Conservation (phyloP, 2,329 filamentous ascomycete genomes). For the Aureobasidium sp. region DNA sequence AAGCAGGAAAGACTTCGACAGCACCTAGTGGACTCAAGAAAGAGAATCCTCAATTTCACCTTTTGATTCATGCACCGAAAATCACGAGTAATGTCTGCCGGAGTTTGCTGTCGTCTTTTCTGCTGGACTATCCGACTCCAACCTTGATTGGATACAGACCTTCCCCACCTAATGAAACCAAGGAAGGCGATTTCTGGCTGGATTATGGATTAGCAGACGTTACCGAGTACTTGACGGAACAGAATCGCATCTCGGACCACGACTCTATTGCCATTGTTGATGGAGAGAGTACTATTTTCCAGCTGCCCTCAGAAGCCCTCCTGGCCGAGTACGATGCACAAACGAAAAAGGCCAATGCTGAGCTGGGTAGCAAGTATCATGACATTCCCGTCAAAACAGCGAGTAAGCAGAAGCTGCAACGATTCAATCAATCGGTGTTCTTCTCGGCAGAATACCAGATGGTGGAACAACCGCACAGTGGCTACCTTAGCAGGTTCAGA, state of each 20-base stretch:
- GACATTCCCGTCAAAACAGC: not conserved
- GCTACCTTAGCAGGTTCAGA: conserved; percentile 7
- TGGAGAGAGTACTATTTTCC: conserved; percentile 6
- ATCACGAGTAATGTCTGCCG: conserved; percentile 7
- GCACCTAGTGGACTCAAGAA: conserved; percentile 4
- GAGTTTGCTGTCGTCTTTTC: not conserved
- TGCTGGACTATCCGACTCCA: conserved; percentile 6
- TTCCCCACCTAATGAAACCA: not conserved
- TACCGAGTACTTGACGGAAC: not conserved
- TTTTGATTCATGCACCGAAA: conserved; percentile 10
- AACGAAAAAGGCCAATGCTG: not conserved
- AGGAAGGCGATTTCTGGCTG: conserved; percentile 2
- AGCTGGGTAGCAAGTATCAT: not conserved
- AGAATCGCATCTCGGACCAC: not conserved
- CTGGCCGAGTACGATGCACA: not conserved
- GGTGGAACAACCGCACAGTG: not conserved
- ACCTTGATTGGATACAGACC: conserved; percentile 7
- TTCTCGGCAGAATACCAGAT: conserved; percentile 3
- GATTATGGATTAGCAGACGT: conserved; percentile 6
- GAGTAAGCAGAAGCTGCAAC: not conserved
- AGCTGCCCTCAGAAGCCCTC: conserved; percentile 4
- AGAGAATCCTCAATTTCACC: conserved; percentile 8
- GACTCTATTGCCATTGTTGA: conserved; percentile 4
- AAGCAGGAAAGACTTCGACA: not conserved
- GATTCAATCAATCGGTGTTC: conserved; percentile 11